Percentiles rank a stretch among this genome's conserved stretches.
Conservation (phyloP, 306 rosid genomes). For the Castanea crenata region DNA sequence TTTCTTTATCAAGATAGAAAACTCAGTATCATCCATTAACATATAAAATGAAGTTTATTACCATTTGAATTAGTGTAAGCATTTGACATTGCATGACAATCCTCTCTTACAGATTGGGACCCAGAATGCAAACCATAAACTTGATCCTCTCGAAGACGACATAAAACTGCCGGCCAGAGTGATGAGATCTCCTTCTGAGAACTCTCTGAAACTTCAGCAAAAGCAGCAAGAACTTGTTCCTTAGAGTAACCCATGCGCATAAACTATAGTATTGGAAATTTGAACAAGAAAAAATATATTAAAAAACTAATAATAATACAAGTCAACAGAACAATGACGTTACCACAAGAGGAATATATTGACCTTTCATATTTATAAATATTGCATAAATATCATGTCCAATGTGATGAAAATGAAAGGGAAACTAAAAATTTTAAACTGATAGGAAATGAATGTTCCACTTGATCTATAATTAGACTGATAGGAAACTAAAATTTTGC, state of each 20-base stretch:
- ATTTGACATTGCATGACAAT: slow-evolving; percentile 8
- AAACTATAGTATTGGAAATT: slow-evolving; percentile 44
- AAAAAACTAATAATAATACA: slow-evolving; percentile 1
- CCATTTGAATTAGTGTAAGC: slow-evolving; percentile 30
- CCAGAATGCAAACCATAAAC: slow-evolving; percentile 57
- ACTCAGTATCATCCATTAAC: slow-evolving; percentile 12
- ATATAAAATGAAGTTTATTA: slow-evolving; percentile 6
- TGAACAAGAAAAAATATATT: not conserved
- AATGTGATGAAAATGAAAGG: not conserved
- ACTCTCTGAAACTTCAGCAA: slow-evolving; percentile 52
- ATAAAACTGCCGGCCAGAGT: slow-evolving; percentile 81
- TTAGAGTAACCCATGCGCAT: slow-evolving; percentile 74
- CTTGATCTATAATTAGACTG: not conserved
- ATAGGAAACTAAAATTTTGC: not conserved
- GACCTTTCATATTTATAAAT: not conserved
- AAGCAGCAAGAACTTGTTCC: slow-evolving; percentile 63
- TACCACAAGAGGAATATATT: slow-evolving; percentile 2
- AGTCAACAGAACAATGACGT: slow-evolving; percentile 3
- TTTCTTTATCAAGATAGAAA: slow-evolving; percentile 15
- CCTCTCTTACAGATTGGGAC: slow-evolving; percentile 31
- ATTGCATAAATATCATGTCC: not conserved
- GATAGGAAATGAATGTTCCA: not conserved
- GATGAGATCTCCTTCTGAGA: slow-evolving; percentile 55
- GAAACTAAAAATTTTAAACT: no score
- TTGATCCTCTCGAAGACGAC: slow-evolving; percentile 69